These are phyloP conservation scores for Leccinum longicurvipes DNA, from an alignment of 768 basidiomycete genomes.

Conservation along the genomic window DNA sequence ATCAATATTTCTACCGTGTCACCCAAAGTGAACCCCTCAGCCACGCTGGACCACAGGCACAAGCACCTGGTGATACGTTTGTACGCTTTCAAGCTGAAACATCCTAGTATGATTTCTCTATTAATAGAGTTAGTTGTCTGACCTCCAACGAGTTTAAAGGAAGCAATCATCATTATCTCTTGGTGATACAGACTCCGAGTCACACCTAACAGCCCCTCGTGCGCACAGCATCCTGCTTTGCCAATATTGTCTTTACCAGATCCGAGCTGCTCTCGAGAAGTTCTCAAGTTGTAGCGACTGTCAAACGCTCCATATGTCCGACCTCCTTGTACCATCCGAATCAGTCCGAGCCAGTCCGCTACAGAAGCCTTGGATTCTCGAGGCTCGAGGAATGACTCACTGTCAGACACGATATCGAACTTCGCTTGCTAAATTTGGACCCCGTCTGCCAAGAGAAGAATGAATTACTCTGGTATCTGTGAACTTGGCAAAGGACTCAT, in stretches of 20 bases:
- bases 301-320: not conserved
- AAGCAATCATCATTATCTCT: not conserved
- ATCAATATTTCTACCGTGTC: not conserved
- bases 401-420: not conserved
- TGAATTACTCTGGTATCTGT: not conserved
- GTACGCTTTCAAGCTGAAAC: not conserved
- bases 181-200: not conserved
- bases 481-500: not conserved
- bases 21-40: not conserved
- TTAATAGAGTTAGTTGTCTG: not conserved
- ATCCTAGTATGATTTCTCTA: not conserved
- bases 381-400: not conserved
- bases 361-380: not conserved
- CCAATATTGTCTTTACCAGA: not conserved
- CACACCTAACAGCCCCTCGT: not conserved
- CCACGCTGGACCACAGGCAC: not conserved
- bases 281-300: not conserved
- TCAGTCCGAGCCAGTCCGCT: no score
- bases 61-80: not conserved
- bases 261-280: not conserved
- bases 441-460: not conserved
- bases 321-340: not conserved
- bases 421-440: not conserved
- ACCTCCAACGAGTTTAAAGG: not conserved
- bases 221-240: not conserved